phyloP scores from a whole-genome alignment of 225 moss, liverwort and hornwort species.

The Lunularia cruciata region DNA sequence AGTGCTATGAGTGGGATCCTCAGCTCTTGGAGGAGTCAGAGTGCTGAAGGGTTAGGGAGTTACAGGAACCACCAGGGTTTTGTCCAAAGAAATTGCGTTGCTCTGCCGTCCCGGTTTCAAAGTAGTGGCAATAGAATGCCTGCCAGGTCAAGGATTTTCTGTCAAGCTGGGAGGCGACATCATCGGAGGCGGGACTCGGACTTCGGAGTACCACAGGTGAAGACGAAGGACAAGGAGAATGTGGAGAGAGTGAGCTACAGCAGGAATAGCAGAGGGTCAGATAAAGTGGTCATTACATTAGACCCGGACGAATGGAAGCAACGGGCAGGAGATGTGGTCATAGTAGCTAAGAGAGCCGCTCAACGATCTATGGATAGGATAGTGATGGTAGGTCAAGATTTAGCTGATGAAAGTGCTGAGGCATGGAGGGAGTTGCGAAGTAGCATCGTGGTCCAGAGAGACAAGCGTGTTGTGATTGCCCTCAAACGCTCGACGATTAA shows the following conservation, averaged over 20 bases:
- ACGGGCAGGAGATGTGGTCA: conserved; percentile 52
- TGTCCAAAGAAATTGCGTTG: too few species aligned
- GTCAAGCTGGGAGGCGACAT: conserved; percentile 32
- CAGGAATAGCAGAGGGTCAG: conserved; percentile 25
- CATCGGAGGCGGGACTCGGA: conserved; percentile 37
- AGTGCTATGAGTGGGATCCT: too few species aligned
- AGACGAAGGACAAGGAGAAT: conserved; percentile 14
- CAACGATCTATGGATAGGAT: conserved; percentile 26
- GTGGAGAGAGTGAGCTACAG: conserved; percentile 4
- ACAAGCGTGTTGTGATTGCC: conserved; percentile 74
- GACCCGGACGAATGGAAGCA: conserved; percentile 73
- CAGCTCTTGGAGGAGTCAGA: too few species aligned
- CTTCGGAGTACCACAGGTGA: conserved; percentile 15
- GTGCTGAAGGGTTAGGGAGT: too few species aligned
- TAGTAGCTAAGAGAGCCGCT: conserved; percentile 41
- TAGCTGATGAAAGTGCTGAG: conserved; percentile 43
- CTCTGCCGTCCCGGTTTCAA: not conserved
- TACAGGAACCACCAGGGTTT: too few species aligned
- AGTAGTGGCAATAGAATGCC: not conserved
- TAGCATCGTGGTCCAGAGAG: conserved; percentile 73
- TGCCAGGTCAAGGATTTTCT: not conserved
- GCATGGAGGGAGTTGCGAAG: conserved; percentile 76
- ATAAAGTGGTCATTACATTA: conserved; percentile 69
- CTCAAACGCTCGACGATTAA: conserved; percentile 74
- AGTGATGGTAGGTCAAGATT: conserved; percentile 52